Base-by-base conservation (phyloP, 257 asterid species). In the Ballota nigra region DNA sequence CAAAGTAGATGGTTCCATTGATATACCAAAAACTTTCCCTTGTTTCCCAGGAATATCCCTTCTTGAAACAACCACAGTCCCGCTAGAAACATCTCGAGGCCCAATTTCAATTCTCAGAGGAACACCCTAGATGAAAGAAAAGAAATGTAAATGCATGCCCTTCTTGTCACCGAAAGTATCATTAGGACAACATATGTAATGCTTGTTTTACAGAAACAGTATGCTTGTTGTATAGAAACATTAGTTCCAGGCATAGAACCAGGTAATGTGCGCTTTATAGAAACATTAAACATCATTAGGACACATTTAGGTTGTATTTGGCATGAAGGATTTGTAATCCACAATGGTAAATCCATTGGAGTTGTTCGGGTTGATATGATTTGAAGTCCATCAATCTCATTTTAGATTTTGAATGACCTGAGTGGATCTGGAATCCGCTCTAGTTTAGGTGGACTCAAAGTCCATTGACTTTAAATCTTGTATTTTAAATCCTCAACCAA, bases 91-190 rank as follows among this genome's bases (percentile, higher is more conserved):
- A 29, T 94, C 99, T 58, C 97, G 96, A 23, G 99, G 97, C 47
- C 99, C 98, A 80, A 95, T 87, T 82, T 89, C 99, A 56, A 95
- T 90, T 81, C 99, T 86, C 60, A 95, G 66, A 69, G 98, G 99
- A 70, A 92, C 96, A 79, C 99, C 99, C 99, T 95, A 73, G 28
- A 84, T 67, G 52, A 71, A 74, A 77, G 65, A 66, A 83, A 52
- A 70, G 55, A 61, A 68, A 55, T 56, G 61, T 64, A 8, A 68
- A 29, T 18, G 68, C 9, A 59, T 64, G 9, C 53, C 43, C 15
- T 69, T 74, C 49, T 59, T 47, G 51, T 43, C n/a, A 63, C 8
- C 18, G 16, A 66, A 71, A 59, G 64, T 5, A 11, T 38, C 7
- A 19, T 52, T 51, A 51, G 18, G 51, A 69, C 12, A 8, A 36